Evolutionary conservation across 768 basidiomycete genomes (phyloP), one percentile per base, ranked within the genome.

Genomic region (Trichaptum fuscoviolaceum): DNA sequence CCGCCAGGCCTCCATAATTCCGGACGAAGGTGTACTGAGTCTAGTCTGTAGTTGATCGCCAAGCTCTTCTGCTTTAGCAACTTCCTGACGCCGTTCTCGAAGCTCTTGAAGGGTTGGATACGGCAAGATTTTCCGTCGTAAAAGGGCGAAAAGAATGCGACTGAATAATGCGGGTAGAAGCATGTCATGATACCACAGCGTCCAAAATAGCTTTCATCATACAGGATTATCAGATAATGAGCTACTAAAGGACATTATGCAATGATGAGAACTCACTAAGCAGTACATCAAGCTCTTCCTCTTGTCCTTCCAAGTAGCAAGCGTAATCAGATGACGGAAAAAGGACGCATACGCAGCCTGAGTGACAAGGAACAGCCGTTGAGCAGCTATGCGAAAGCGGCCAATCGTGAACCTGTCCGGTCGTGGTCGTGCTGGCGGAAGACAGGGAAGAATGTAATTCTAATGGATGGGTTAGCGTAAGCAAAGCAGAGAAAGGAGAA

Each of bases 181-280:
- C 17, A 87, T 71, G 70, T 88, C 80, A 63, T 83, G 70, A 73
- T 83, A 84, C 89, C 89, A 90, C 18, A 89, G 70, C 36, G 80
- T 73, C 89, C 89, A 90, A 69, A 83, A 90, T 1, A 79, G 65
- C 89, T 89, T 26, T 18, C 42, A n/a, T 69, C 63, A 67, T 42
- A 36, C 62, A 20, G 36, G 35, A 67, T 10, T 58, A 25, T 20
- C 10, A 42, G 18, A 23, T 64, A 18, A 65, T 8, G 8, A 30
- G 30, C 4, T 8, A 30, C 4, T 8, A 30, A 30, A 30, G 30
- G 8, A 30, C 30, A 8, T 52, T 52, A 35, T 35, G 25, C 58
- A 18, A 52, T 8, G 23, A 42, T n/a, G n/a, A 30, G 24, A 35
- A 80, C 86, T 64, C 70, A 89, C 89, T 35, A 71, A 64, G 68